These are phyloP conservation scores for Agrocybe pediades DNA, from an alignment of 768 basidiomycete genomes.

Conservation along the genomic window DNA sequence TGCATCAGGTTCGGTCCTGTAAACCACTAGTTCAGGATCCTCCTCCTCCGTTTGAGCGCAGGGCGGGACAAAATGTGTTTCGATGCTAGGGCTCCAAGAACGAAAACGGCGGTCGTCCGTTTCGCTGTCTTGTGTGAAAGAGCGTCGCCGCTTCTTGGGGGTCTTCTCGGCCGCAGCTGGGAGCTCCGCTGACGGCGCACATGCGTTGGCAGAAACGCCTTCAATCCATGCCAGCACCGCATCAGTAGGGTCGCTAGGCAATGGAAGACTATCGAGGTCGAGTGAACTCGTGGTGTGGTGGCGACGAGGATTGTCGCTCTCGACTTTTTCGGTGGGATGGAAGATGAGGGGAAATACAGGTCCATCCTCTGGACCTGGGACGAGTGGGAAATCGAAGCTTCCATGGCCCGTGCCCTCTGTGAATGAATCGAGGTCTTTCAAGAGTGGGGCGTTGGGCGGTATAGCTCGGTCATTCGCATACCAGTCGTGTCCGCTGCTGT, in stretches of 20 bases:
- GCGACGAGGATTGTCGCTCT: slow-evolving; percentile 12
- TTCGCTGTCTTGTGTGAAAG: slow-evolving; percentile 35
- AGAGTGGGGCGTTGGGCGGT: slow-evolving; percentile 45
- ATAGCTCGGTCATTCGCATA: slow-evolving; percentile 25
- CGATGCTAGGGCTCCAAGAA: slow-evolving; percentile 26
- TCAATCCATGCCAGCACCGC: slow-evolving; percentile 42
- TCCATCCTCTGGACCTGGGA: slow-evolving; percentile 33
- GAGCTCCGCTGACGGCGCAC: slow-evolving; percentile 3
- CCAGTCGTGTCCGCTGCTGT: slow-evolving; percentile 19
- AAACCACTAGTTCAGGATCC: slow-evolving; percentile 10
- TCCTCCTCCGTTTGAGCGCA: slow-evolving; percentile 14
- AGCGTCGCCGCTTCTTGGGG: slow-evolving; percentile 40
- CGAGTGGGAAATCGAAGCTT: slow-evolving; percentile 49
- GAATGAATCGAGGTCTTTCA: slow-evolving; percentile 62
- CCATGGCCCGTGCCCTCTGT: slow-evolving; percentile 58
- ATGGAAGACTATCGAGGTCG: slow-evolving; percentile 31
- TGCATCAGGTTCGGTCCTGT: slow-evolving; percentile 16
- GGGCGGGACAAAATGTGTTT: slow-evolving; percentile 20
- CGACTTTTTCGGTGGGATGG: slow-evolving; percentile 21
- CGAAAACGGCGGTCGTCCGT: slow-evolving; percentile 27
- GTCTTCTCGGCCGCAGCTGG: slow-evolving; percentile 12
- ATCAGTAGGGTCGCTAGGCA: slow-evolving; percentile 22
- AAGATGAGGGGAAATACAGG: slow-evolving; percentile 28
- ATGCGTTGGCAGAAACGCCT: slow-evolving; percentile 31
- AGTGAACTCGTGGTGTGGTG: slow-evolving; percentile 29